These are phyloP conservation scores for Spathaspora sp. DNA, from an alignment of 805 yeast species.

Conservation along the genomic window DNA sequence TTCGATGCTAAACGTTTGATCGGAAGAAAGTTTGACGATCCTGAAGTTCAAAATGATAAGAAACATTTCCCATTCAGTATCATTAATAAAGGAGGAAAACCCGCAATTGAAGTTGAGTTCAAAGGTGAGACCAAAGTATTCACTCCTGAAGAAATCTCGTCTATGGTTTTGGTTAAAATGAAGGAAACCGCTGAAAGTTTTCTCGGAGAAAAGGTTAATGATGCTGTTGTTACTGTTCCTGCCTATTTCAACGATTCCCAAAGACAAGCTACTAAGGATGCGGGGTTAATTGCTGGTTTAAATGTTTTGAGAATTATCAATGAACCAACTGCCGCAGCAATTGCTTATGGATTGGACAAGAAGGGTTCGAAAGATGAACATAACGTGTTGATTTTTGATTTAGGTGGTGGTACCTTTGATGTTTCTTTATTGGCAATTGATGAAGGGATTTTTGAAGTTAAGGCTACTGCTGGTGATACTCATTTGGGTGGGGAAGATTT, in stretches of 20 bases:
- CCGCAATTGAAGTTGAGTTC: slow-evolving; percentile 80
- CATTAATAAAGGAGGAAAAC: slow-evolving; percentile 77
- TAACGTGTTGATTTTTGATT: slow-evolving; percentile 87
- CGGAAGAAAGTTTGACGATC: slow-evolving; percentile 75
- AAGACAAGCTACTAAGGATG: slow-evolving; percentile 44
- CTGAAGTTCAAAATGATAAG: slow-evolving; percentile 72
- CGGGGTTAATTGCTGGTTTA: slow-evolving; percentile 45
- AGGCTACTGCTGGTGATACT: slow-evolving; percentile 94
- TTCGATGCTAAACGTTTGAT: slow-evolving; percentile 95
- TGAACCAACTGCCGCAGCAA: slow-evolving; percentile 46
- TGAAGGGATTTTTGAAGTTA: slow-evolving; percentile 88
- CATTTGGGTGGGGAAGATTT: slow-evolving; percentile 98
- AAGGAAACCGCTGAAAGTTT: slow-evolving; percentile 90
- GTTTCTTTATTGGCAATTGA: slow-evolving; percentile 84
- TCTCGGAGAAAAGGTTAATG: slow-evolving; percentile 74
- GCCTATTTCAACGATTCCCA: slow-evolving; percentile 43
- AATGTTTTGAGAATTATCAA: slow-evolving; percentile 41
- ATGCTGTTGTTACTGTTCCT: slow-evolving; percentile 43
- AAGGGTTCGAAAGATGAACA: slow-evolving; percentile 56
- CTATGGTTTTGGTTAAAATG: slow-evolving; percentile 91
- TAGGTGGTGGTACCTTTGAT: slow-evolving; percentile 98
- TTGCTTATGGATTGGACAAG: slow-evolving; percentile 48
- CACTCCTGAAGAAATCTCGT: slow-evolving; percentile 92
- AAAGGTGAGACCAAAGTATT: slow-evolving; percentile 83
- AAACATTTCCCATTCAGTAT: slow-evolving; percentile 90